Evolutionary conservation across 805 yeast species (phyloP).

Genomic region (Starmerella roubikii): DNA sequence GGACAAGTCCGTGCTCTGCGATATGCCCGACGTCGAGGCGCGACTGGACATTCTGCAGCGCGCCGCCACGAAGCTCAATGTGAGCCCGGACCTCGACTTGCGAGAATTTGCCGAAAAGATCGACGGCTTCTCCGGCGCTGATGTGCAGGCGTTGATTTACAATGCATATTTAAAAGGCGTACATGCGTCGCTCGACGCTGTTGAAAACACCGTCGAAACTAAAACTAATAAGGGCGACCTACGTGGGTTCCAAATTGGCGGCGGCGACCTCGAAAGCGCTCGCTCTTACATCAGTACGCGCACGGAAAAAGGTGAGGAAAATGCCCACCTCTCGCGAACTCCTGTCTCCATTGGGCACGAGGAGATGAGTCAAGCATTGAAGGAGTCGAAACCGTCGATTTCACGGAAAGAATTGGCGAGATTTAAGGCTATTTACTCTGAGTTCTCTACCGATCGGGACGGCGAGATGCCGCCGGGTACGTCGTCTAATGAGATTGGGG

Average conservation of each 20-base stretch:
- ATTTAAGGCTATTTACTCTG: constrained; percentile 47
- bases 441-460: constrained; percentile 63
- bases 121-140: constrained; percentile 86
- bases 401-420: constrained; percentile 57
- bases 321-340: not conserved
- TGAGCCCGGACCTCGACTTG: constrained; percentile 41
- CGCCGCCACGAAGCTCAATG: constrained; percentile 45
- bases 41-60: constrained; percentile 54
- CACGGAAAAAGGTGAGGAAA: not conserved
- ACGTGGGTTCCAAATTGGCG: constrained; percentile 12
- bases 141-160: constrained; percentile 79
- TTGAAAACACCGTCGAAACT: not conserved
- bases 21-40: constrained; percentile 61
- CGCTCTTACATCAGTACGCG: constrained; percentile 1
- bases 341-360: not conserved
- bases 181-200: constrained; percentile 35
- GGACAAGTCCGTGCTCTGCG: constrained; percentile 84
- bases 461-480: constrained; percentile 83
- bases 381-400: constrained; percentile 80
- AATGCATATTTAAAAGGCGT: constrained; percentile 80
- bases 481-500: constrained; percentile 70
- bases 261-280: constrained; percentile 8
- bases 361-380: constrained; percentile 49
- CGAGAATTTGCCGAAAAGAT: constrained; percentile 43
- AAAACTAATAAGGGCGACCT: not conserved